A percentile compares a stretch with the other conserved stretches of the same genome.
Evolutionary conservation across 139 green algal species (phyloP).

Genomic region (Pseudopediastrum boryanum): DNA sequence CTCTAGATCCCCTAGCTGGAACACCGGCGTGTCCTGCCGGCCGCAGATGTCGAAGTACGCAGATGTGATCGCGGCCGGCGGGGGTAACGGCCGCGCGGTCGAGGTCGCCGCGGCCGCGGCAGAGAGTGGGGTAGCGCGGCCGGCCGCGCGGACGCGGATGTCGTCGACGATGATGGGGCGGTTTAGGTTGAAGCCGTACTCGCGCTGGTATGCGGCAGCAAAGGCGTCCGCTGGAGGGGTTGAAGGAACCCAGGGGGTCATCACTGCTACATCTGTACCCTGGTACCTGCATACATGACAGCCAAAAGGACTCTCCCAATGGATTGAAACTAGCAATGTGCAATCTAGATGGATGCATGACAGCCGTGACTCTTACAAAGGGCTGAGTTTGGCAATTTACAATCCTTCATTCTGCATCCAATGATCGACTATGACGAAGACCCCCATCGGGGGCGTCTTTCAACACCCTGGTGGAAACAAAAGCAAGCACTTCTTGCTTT

Average conservation of each 20-base stretch:
- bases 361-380: too few relatives aligned
- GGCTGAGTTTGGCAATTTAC: too few relatives aligned
- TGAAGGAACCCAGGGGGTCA: slow-evolving; percentile 60
- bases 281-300: slow-evolving; percentile 62
- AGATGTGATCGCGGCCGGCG: slow-evolving; percentile 38
- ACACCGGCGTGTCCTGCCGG: slow-evolving; percentile 79
- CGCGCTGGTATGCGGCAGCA: slow-evolving; percentile 68
- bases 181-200: slow-evolving; percentile 94
- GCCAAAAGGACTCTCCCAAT: neutral
- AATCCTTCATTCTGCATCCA: too few relatives aligned
- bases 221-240: slow-evolving; percentile 45
- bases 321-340: too few relatives aligned
- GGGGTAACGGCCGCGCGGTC: slow-evolving; percentile 47
- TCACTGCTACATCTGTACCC: slow-evolving; percentile 94
- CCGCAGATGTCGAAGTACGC: slow-evolving; percentile 77
- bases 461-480: too few relatives aligned
- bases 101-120: slow-evolving; percentile 9
- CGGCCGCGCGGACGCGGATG: slow-evolving; percentile 78
- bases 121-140: slow-evolving; percentile 45
- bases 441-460: too few relatives aligned
- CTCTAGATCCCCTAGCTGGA: slow-evolving; percentile 66
- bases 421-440: too few relatives aligned
- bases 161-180: slow-evolving; percentile 90
- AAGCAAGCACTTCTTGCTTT: too few relatives aligned
- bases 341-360: too few relatives aligned